Evolutionary conservation across 202 grass and related monocot genomes (phyloP).

Genomic region (Brachypodium distachyon): DNA sequence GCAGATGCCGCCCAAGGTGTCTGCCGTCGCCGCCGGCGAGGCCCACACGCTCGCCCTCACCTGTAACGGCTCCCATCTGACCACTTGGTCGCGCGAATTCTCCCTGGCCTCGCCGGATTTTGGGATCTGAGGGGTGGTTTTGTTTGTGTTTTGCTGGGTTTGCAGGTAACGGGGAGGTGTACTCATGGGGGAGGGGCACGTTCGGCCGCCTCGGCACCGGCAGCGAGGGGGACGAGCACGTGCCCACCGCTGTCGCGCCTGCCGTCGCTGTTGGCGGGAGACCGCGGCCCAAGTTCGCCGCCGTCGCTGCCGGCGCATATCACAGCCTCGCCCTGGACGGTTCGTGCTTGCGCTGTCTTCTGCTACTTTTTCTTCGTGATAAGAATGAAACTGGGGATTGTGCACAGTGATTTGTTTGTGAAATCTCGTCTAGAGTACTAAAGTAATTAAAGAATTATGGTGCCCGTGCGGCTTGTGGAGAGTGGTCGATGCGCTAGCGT

Average conservation of each 20-base stretch:
- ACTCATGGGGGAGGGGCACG: constrained; percentile 77
- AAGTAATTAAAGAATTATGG: neutral
- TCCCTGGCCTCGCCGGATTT: neutral
- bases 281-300: constrained; percentile 42
- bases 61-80: constrained; percentile 20
- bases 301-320: constrained; percentile 66
- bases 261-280: neutral
- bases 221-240: constrained; percentile 62
- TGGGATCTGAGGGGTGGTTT: constrained; percentile 13
- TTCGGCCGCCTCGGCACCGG: constrained; percentile 80
- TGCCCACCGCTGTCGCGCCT: constrained; percentile 45
- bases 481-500: neutral
- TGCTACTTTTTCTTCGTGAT: neutral
- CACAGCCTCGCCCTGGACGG: constrained; percentile 81
- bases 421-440: neutral
- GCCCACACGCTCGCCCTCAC: constrained; percentile 86
- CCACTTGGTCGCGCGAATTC: neutral
- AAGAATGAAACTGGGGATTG: neutral
- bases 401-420: neutral
- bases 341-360: constrained; percentile 1
- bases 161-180: constrained; percentile 69
- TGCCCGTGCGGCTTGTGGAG: neutral
- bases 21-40: constrained; percentile 76
- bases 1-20: constrained; percentile 70
- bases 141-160: neutral